These are phyloP conservation scores for Cladosporium oxysporum DNA, from an alignment of 2,329 filamentous ascomycete species.

Conservation along the genomic window DNA sequence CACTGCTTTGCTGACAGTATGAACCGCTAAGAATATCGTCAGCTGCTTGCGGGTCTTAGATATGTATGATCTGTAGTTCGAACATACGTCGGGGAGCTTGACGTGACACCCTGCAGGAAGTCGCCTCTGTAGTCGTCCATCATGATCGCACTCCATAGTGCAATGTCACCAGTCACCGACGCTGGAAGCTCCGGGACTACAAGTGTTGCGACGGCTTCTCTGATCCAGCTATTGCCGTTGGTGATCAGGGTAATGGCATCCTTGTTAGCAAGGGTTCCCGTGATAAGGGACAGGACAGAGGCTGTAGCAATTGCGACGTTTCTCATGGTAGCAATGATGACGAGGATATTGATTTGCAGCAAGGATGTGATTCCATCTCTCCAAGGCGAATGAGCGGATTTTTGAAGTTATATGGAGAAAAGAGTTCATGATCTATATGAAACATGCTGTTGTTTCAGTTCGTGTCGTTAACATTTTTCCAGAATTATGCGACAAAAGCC, in stretches of 20 bases:
- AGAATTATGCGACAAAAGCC: background rate
- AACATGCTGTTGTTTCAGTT: background rate
- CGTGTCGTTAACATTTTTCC: background rate
- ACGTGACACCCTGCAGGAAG: slow-evolving; percentile 6
- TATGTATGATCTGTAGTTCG: background rate
- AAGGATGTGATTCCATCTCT: background rate
- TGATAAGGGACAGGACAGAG: background rate
- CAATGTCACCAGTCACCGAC: background rate
- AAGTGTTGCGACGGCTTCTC: background rate
- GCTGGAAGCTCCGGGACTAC: background rate
- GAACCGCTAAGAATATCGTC: background rate
- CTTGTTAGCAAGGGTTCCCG: background rate
- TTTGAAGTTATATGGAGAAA: background rate
- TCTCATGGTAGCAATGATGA: background rate
- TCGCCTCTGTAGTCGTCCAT: slow-evolving; percentile 4
- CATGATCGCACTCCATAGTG: slow-evolving; percentile 8
- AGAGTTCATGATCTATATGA: background rate
- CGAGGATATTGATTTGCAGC: background rate
- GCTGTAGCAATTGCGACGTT: background rate
- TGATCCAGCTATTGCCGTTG: background rate
- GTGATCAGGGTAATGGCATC: background rate
- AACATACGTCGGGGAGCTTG: slow-evolving; percentile 3
- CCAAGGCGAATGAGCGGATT: background rate
- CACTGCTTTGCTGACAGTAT: background rate
- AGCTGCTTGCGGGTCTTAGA: background rate